These are phyloP conservation scores for Fraxinus albicans DNA, from an alignment of 305 asterid genomes.

Conservation along the genomic window DNA sequence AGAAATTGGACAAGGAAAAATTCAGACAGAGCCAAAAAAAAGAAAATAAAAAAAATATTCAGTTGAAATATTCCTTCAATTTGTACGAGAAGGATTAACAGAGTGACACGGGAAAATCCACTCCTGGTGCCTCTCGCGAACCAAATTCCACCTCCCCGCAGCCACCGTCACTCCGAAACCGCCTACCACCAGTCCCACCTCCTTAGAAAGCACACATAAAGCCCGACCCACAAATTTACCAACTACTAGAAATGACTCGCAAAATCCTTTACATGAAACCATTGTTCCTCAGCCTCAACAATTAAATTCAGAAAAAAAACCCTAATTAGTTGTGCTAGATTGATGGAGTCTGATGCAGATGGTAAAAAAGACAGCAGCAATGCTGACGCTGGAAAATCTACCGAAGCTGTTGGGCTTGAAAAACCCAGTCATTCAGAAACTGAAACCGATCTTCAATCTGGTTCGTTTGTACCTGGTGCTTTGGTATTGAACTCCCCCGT, in stretches of 20 bases:
- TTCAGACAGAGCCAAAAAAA: neutral
- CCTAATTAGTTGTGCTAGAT: conserved; percentile 20
- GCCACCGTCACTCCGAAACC: conserved; percentile 7
- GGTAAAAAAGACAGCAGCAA: neutral
- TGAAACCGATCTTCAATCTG: conserved; percentile 13
- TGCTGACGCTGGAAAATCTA: conserved; percentile 13
- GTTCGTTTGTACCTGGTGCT: neutral
- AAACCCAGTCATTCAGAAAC: conserved; percentile 10
- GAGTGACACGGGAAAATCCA: neutral
- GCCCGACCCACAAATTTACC: neutral
- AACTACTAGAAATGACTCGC: neutral
- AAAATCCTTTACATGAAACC: neutral
- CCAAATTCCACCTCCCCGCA: neutral
- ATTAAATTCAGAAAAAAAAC: conserved; percentile 20
- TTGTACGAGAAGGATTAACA: neutral
- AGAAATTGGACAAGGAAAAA: neutral
- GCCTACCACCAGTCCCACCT: conserved; percentile 16
- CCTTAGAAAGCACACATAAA: neutral
- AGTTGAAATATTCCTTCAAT: neutral
- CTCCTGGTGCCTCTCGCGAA: neutral
- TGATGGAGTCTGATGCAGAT: conserved; percentile 9
- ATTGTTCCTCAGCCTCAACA: conserved; percentile 17
- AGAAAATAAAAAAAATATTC: no score
- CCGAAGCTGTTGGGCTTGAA: conserved; percentile 12
- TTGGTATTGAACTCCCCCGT: conserved; percentile 1